Evolutionary conservation across 176 grass and related monocot genomes (phyloP).

Genomic region (Phoenix dactylifera): DNA sequence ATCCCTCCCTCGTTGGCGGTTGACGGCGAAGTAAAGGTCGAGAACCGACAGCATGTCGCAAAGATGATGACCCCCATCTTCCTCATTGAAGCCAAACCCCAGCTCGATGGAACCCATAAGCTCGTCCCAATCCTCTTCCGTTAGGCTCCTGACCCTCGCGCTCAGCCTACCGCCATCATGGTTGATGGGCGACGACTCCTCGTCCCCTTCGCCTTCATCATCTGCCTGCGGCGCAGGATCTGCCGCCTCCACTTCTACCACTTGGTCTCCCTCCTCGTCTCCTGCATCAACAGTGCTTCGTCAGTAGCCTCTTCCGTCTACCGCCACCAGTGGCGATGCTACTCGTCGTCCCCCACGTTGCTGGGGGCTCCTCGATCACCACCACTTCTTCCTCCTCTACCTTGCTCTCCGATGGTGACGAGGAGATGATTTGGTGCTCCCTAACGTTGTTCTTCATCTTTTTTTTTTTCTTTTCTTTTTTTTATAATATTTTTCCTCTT

Average conservation of each 20-base stretch:
- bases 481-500: too few relatives aligned
- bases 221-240: background rate
- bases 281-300: conserved; percentile 20
- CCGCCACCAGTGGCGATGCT: background rate
- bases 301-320: background rate
- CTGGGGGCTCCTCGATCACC: background rate
- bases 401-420: background rate
- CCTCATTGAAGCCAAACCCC: conserved; percentile 18
- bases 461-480: background rate
- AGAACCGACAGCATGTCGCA: conserved; percentile 9
- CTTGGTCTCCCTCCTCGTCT: conserved; percentile 21
- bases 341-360: background rate
- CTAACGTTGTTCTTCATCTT: background rate
- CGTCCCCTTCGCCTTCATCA: background rate
- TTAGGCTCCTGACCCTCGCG: conserved; percentile 1
- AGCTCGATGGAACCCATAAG: conserved; percentile 15
- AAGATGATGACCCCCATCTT: conserved; percentile 8
- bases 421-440: background rate
- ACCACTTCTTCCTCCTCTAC: background rate
- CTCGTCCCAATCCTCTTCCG: conserved; percentile 21
- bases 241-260: conserved; percentile 13
- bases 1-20: background rate
- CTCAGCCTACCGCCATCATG: background rate
- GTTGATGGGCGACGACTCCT: background rate
- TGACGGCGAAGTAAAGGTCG: conserved; percentile 26